Conservation (phyloP, 1,284 basidiomycete species). For the Pseudozyma hubeiensis region DNA sequence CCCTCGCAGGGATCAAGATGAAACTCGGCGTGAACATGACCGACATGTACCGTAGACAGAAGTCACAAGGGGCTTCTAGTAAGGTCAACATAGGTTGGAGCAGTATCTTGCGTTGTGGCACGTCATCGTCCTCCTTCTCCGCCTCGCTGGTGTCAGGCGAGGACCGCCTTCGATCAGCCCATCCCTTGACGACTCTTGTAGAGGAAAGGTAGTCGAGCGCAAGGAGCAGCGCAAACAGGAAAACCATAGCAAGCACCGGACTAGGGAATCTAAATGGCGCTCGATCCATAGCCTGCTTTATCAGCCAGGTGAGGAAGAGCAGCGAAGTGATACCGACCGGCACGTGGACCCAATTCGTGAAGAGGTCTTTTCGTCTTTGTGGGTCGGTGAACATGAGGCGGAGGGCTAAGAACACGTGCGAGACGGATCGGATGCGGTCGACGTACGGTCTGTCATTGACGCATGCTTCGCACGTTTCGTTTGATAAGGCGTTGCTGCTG, state of each 20-base stretch:
- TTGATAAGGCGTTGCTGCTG: neutral
- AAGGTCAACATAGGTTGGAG: conserved; percentile 20
- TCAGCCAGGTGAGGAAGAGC: conserved; percentile 44
- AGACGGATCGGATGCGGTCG: conserved; percentile 13
- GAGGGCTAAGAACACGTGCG: conserved; percentile 28
- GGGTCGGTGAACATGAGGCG: conserved; percentile 31
- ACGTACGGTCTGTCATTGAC: conserved; percentile 15
- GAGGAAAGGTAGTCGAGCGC: conserved; percentile 48
- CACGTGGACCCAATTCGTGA: conserved; percentile 60
- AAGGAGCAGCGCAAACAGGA: conserved; percentile 48
- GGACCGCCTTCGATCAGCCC: neutral
- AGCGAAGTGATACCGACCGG: conserved; percentile 52
- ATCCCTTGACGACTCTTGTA: neutral
- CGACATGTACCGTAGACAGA: conserved; percentile 60
- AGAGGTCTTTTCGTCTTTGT: conserved; percentile 22
- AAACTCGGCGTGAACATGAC: conserved; percentile 62
- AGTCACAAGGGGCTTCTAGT: conserved; percentile 60
- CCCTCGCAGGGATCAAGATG: conserved; percentile 60
- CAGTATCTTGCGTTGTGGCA: conserved; percentile 8
- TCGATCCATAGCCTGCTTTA: conserved; percentile 51
- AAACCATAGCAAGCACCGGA: conserved; percentile 53
- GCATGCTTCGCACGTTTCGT: conserved; percentile 20
- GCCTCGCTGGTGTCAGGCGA: neutral
- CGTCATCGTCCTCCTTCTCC: neutral
- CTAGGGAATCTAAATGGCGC: conserved; percentile 58